A percentile compares a stretch with the other conserved stretches of the same genome.
Evolutionary conservation across 1,284 basidiomycete species (phyloP).

Genomic region (Ceratorhiza oryzae-sativae): DNA sequence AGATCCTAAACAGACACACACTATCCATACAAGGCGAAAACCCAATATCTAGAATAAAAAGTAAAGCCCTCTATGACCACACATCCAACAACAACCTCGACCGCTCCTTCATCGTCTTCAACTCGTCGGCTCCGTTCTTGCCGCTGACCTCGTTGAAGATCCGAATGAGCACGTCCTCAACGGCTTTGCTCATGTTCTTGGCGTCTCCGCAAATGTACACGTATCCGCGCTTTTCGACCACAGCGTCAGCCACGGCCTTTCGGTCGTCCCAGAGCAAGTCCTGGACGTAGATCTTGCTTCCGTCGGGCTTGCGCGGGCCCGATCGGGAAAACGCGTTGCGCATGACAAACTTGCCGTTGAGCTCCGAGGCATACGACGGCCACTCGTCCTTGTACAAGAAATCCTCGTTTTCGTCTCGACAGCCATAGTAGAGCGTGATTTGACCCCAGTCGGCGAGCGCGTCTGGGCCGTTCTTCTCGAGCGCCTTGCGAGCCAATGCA

Average conservation of each 20-base stretch:
- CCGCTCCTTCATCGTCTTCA: slow-evolving; percentile 93
- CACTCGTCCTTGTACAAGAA: slow-evolving; percentile 96
- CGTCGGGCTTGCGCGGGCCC: slow-evolving; percentile 78
- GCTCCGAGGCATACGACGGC: slow-evolving; percentile 84
- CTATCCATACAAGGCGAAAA: too few relatives aligned
- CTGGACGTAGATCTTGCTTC: slow-evolving; percentile 97
- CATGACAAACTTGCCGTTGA: slow-evolving; percentile 90
- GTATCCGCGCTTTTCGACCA: slow-evolving; percentile 93
- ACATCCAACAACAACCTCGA: slow-evolving; percentile 82
- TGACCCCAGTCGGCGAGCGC: slow-evolving; percentile 94
- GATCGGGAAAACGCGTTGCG: slow-evolving; percentile 90
- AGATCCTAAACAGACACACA: neutral
- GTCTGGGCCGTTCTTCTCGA: slow-evolving; percentile 91
- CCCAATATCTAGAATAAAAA: neutral
- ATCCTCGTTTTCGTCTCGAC: slow-evolving; percentile 85
- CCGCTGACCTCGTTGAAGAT: slow-evolving; percentile 90
- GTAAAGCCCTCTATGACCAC: slow-evolving; percentile 64
- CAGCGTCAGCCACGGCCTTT: slow-evolving; percentile 82
- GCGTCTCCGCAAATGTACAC: slow-evolving; percentile 97
- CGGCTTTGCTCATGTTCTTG: slow-evolving; percentile 93
- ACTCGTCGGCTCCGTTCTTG: slow-evolving; percentile 83
- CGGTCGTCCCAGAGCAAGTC: slow-evolving; percentile 90
- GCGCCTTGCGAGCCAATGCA: slow-evolving; percentile 89
- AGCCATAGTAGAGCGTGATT: slow-evolving; percentile 96
- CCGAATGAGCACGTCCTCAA: slow-evolving; percentile 84